Percentiles rank a stretch among this genome's conserved stretches.
Evolutionary conservation across 495 filamentous ascomycete genomes (phyloP).

Genomic region (Penicillium bialowiezense): DNA sequence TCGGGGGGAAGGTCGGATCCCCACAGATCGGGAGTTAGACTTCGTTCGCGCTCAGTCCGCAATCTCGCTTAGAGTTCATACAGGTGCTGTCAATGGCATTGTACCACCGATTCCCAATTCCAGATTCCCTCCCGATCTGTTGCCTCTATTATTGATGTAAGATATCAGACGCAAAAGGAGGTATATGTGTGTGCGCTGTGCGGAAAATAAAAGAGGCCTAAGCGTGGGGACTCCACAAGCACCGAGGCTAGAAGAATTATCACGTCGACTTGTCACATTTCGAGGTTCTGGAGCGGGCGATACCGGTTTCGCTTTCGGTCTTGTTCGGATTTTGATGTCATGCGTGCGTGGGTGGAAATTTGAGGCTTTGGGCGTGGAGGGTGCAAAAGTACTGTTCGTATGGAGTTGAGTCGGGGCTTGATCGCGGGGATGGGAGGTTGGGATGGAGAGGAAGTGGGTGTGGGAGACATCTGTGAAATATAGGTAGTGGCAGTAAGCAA

Average conservation of each 20-base stretch:
- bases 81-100: background rate
- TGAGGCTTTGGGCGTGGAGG: background rate
- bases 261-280: slow-evolving; percentile 6
- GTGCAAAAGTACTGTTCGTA: too few species aligned
- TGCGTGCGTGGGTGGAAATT: background rate
- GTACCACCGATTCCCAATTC: background rate
- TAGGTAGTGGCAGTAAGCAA: too few species aligned
- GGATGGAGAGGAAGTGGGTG: too few species aligned
- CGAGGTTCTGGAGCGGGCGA: background rate
- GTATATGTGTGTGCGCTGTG: background rate
- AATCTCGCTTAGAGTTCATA: background rate
- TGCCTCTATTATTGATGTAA: too few species aligned
- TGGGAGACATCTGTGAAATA: too few species aligned
- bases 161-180: too few species aligned
- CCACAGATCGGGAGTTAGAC: background rate
- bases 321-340: background rate
- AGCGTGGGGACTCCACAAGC: background rate
- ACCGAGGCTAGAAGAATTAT: background rate
- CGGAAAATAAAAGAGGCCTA: background rate
- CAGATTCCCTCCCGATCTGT: too few species aligned
- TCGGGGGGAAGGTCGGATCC: slow-evolving; percentile 13
- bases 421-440: too few species aligned
- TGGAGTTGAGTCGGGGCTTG: too few species aligned
- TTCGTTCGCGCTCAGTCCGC: too few species aligned
- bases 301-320: background rate